Base-by-base conservation (phyloP, 768 basidiomycete genomes). In the Russula griseocarnosa region DNA sequence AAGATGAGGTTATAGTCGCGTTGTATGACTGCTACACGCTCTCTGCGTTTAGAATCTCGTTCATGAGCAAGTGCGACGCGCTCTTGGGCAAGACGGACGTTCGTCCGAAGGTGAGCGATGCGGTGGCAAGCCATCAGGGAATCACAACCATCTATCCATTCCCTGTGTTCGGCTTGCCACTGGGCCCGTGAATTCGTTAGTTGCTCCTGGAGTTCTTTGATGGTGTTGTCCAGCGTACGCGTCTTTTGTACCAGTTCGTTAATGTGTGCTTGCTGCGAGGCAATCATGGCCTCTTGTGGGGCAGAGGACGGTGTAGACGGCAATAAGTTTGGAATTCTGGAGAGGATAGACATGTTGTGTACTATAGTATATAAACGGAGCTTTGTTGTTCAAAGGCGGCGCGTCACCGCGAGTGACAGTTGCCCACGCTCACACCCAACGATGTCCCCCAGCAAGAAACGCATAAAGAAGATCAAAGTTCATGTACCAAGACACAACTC, bases 401-500 rank as follows among this genome's bases (percentile, higher is more conserved):
- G 18, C 51, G 30, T 16, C 36, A 14, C 34, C 18, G 26, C 2
- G 50, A 30, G 50, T 53, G 5, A 8, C n/a, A 34, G 32, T 38
- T 55, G 36, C 36, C n/a, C 53, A 55, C 53, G 22, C 53, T 38
- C 34, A 34, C 52, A 44, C 55, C 30, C n/a, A 20, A 57, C 55
- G 26, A 88, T 88, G 86, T 83, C 86, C 55, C 85, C 82, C 59
- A 79, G 79, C 65, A 83, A 56, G 55, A 65, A 82, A 73, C 80
- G 83, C 63, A 77, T 79, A 10, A 81, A 81, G 66, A 74, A 77
- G 40, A 79, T 90, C 56, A 84, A 82, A 71, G 72, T 90, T 69
- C 81, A 82, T 59, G 89, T 89, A 57, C 89, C 90, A 22, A 79
- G 86, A 61, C 88, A 90, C 67, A 86, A 88, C 72, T 83, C 90